phyloP scores from a whole-genome alignment of 352 stramenopile genomes.

The Globisporangium irregulare region DNA sequence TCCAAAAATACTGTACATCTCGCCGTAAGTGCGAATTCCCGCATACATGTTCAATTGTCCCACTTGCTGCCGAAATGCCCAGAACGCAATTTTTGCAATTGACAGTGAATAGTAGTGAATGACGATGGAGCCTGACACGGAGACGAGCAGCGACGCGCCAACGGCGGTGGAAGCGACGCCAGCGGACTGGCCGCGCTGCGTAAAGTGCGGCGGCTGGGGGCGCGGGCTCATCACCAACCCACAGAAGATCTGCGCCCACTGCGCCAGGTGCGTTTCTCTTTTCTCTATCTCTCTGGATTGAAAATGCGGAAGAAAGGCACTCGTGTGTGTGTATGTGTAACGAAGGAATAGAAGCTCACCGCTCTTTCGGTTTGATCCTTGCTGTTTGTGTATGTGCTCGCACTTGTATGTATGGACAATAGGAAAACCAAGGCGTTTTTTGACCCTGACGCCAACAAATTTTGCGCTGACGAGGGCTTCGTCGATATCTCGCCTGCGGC shows the following conservation, averaged over 20 bases:
- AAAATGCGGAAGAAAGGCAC: background rate
- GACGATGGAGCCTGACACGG: background rate
- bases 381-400: background rate
- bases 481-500: constrained; percentile 77
- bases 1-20: background rate
- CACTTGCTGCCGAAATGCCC: background rate
- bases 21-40: background rate
- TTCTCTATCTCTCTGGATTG: no score
- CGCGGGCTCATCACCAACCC: constrained; percentile 70
- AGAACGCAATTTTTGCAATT: background rate
- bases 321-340: background rate
- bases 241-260: constrained; percentile 72
- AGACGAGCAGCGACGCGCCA: background rate
- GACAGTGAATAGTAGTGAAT: background rate
- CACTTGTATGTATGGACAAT: background rate
- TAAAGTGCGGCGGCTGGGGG: constrained; percentile 65
- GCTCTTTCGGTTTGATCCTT: background rate
- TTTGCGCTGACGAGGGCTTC: constrained; percentile 72
- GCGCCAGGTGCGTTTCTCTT: constrained; percentile 36
- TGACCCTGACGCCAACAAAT: constrained; percentile 60
- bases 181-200: constrained; percentile 52
- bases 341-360: background rate
- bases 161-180: background rate
- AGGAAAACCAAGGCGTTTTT: constrained; percentile 74
- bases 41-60: background rate